Percentiles rank a stretch among this genome's conserved stretches.
Evolutionary conservation across 768 basidiomycete genomes (phyloP).

Genomic region (Saitozyma sp.): DNA sequence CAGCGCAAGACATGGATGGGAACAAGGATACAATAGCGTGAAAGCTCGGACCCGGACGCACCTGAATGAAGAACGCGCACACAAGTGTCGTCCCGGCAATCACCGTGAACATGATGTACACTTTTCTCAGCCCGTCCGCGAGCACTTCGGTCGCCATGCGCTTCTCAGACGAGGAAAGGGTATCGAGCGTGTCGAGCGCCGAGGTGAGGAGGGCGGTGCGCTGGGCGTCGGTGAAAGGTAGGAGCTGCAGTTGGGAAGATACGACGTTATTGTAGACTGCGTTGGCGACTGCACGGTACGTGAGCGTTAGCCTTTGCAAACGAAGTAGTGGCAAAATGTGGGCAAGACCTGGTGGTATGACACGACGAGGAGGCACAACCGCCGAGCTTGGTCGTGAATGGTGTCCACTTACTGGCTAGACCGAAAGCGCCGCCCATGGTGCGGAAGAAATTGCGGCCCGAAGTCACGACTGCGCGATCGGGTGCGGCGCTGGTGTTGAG

Average conservation of each 20-base stretch:
- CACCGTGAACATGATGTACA: slow-evolving; percentile 39
- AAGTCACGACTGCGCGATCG: slow-evolving; percentile 47
- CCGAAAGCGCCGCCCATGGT: slow-evolving; percentile 50
- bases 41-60: slow-evolving; percentile 5
- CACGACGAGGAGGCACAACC: too few species aligned
- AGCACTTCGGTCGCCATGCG: slow-evolving; percentile 26
- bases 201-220: slow-evolving; percentile 12
- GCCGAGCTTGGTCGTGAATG: too few species aligned
- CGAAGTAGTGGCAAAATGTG: neutral
- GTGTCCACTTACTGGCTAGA: slow-evolving; percentile 36
- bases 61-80: slow-evolving; percentile 28
- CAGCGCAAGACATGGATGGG: too few species aligned
- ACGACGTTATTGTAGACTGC: slow-evolving; percentile 46
- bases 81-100: slow-evolving; percentile 29
- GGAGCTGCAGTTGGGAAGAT: slow-evolving; percentile 7
- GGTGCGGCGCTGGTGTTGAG: slow-evolving; percentile 29
- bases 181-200: slow-evolving; percentile 10
- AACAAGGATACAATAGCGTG: too few species aligned
- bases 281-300: slow-evolving; percentile 26
- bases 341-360: too few species aligned
- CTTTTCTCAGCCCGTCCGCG: slow-evolving; percentile 28
- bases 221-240: slow-evolving; percentile 5
- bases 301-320: neutral
- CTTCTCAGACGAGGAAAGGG: slow-evolving; percentile 4
- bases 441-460: slow-evolving; percentile 43